Evolutionary conservation across 352 stramenopile genomes (phyloP).

Genomic region (Halophytophthora batemanensis): DNA sequence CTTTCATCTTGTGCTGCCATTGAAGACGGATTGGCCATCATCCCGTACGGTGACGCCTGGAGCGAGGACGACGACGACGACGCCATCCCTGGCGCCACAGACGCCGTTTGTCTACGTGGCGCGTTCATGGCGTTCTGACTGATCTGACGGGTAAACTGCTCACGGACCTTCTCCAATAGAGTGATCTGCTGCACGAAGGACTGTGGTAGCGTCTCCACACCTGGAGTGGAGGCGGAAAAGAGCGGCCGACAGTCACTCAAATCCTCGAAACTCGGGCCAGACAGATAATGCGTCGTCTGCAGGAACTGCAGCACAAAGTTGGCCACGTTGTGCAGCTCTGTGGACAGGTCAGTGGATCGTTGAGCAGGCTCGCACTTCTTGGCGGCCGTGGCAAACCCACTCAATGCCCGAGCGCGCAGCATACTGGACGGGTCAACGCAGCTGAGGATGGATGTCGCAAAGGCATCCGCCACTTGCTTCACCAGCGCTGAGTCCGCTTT

Average conservation of each 20-base stretch:
- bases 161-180: constrained; percentile 60
- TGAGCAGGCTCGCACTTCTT: constrained; percentile 42
- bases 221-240: constrained; percentile 32
- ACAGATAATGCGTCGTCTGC: constrained; percentile 56
- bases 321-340: constrained; percentile 62
- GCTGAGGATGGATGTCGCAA: constrained; percentile 69
- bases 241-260: constrained; percentile 55
- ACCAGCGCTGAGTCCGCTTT: constrained; percentile 56
- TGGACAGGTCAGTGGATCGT: constrained; percentile 54
- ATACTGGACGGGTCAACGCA: constrained; percentile 67
- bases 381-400: constrained; percentile 53
- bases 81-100: not conserved
- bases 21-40: constrained; percentile 8
- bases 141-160: constrained; percentile 25
- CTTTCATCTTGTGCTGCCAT: constrained; percentile 8
- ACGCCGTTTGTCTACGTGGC: too few species aligned
- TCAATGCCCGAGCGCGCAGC: constrained; percentile 49
- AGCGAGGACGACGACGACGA: constrained; percentile 16
- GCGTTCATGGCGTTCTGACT: constrained; percentile 2
- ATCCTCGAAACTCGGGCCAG: constrained; percentile 57
- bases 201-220: constrained; percentile 52
- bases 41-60: constrained; percentile 12
- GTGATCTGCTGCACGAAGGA: constrained; percentile 76
- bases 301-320: constrained; percentile 82
- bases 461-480: constrained; percentile 68